A percentile compares a stretch with the other conserved stretches of the same genome.
phyloP scores from a whole-genome alignment of 1,139 yeast species.

The Geotrichum histeridarum region DNA sequence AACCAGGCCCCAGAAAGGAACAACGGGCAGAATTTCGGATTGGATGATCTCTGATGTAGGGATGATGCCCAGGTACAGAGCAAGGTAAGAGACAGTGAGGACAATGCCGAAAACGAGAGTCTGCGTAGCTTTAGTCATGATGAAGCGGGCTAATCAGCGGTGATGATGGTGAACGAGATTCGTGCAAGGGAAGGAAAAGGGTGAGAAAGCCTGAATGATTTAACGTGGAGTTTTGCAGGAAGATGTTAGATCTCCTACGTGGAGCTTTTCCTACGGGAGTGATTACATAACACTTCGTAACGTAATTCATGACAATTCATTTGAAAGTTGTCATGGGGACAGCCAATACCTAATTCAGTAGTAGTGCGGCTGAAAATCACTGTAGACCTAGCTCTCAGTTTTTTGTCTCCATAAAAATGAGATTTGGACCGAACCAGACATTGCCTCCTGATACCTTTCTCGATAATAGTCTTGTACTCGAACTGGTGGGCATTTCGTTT shows the following conservation, averaged over 20 bases:
- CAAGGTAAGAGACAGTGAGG: constrained; percentile 46
- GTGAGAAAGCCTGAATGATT: background rate
- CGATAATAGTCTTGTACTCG: too few relatives aligned
- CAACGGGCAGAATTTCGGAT: constrained; percentile 55
- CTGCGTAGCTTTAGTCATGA: constrained; percentile 69
- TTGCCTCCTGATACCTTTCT: too few relatives aligned
- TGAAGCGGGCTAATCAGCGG: background rate
- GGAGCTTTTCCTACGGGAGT: background rate
- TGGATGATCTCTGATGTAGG: constrained; percentile 52
- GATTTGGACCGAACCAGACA: too few relatives aligned
- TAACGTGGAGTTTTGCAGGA: background rate
- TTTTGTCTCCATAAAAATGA: too few relatives aligned
- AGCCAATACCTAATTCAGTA: background rate
- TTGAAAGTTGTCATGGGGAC: constrained; percentile 7
- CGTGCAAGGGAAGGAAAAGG: background rate
- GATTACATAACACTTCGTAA: too few relatives aligned
- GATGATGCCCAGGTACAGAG: constrained; percentile 49
- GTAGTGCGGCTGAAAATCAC: background rate
- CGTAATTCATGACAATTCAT: background rate
- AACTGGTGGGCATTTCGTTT: background rate
- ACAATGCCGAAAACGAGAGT: constrained; percentile 48
- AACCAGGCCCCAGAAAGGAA: constrained; percentile 71
- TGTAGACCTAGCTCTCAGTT: too few relatives aligned
- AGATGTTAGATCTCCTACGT: background rate
- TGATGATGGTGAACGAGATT: background rate